Evolutionary conservation across 495 filamentous ascomycete genomes (phyloP), one percentile per base, ranked within the genome.

Genomic region (Neurospora sp.): DNA sequence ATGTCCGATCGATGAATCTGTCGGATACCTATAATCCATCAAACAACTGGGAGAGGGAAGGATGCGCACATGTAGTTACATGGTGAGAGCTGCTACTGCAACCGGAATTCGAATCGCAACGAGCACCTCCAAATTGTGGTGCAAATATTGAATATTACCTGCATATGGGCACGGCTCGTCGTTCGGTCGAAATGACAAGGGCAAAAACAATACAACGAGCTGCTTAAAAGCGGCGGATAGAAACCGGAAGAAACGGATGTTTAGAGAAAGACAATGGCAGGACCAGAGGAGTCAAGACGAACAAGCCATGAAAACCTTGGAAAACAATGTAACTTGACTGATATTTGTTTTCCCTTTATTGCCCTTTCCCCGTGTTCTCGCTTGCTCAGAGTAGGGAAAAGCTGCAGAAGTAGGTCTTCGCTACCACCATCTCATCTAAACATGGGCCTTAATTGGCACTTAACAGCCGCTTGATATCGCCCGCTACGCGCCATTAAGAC

Each of bases 381-480:
- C 53, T 65, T 65, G 53, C 53, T 65, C 53, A 17, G 27, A 65
- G 12, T 17, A 65, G 53, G 22, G 27, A 65, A 35, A 65, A 27
- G 27, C 5, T 12, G 53, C 53, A 61, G 27, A 14, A 65, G 53
- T 8, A 65, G 14, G 53, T 65, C 53, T 65, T 65, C 53, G 53
- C 53, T 65, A 65, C 53, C 27, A 65, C 53, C 53, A 65, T 65
- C 53, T 65, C 53, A 65, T 65, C 27, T 65, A 35, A 17, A 65
- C 53, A 65, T 35, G 27, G 53, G 53, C 12, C 22, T 65, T 17
- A 8, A 65, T 65, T 65, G 53, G 53, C 68, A 40, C 70, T 70
- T 70, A 41, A 42, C 17, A 42, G 70, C 22, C 31, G 31, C 69
- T 42, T 79, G 75, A 80, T 79, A 74, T 76, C 73, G 77, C 76